Conservation (phyloP, 176 grass and related monocot species). For the Avena eriantha region DNA sequence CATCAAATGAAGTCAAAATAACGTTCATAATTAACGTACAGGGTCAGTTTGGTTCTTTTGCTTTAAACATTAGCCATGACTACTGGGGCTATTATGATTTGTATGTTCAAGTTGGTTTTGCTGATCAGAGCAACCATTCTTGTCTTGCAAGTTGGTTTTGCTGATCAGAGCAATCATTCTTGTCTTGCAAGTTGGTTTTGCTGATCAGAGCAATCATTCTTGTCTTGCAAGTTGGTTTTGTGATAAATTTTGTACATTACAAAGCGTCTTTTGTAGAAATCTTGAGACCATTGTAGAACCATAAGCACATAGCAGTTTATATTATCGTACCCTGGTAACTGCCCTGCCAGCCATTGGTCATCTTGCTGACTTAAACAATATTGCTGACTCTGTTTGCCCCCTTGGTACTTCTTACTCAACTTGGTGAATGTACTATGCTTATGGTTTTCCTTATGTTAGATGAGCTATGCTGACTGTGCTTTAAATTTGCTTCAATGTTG, state of each 20-base stretch:
- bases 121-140: not conserved
- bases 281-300: not conserved
- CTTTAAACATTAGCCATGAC: slow-evolving; percentile 1
- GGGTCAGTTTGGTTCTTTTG: slow-evolving; percentile 1
- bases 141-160: slow-evolving; percentile 3
- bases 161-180: not conserved
- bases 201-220: not conserved
- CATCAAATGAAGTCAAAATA: slow-evolving; percentile 18
- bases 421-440: slow-evolving; percentile 4
- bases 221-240: not conserved
- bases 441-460: slow-evolving; percentile 2
- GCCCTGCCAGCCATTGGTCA: not conserved
- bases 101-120: not conserved
- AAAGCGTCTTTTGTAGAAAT: not conserved
- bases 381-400: not conserved
- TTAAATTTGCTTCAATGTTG: slow-evolving; percentile 6
- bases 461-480: not conserved
- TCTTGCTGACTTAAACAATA: slow-evolving; percentile 25
- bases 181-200: not conserved
- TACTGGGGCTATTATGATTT: not conserved
- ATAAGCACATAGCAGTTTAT: not conserved
- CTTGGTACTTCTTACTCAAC: slow-evolving; percentile 8
- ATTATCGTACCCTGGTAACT: not conserved
- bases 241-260: not conserved
- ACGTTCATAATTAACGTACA: not conserved